These are phyloP conservation scores for Suillus placidus DNA, from an alignment of 768 basidiomycete species.

Conservation along the genomic window DNA sequence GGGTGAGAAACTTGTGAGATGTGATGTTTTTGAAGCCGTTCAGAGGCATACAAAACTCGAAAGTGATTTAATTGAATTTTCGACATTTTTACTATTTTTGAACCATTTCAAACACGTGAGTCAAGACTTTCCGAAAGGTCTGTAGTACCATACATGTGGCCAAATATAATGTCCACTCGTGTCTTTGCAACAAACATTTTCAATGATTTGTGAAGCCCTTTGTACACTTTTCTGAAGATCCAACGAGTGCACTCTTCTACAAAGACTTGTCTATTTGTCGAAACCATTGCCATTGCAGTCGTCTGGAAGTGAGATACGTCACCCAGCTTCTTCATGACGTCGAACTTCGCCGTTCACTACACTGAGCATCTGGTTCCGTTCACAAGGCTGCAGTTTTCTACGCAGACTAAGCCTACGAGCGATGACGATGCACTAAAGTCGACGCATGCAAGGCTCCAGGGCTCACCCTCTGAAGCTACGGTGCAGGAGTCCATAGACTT, in stretches of 20 bases:
- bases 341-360: conserved; percentile 31
- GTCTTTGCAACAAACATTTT: not conserved
- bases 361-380: conserved; percentile 26
- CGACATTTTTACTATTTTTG: too few relatives aligned
- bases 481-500: conserved; percentile 20
- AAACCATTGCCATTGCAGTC: not conserved
- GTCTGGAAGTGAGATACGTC: not conserved
- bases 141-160: too few relatives aligned
- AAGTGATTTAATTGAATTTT: too few relatives aligned
- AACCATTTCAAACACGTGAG: too few relatives aligned
- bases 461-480: conserved; percentile 22
- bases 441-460: conserved; percentile 24
- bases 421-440: conserved; percentile 17
- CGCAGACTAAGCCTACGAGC: conserved; percentile 11
- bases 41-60: too few relatives aligned
- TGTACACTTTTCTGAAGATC: not conserved
- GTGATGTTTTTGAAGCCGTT: too few relatives aligned
- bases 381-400: conserved; percentile 14
- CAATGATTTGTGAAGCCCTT: not conserved
- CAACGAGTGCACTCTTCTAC: not conserved
- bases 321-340: conserved; percentile 13
- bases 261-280: not conserved
- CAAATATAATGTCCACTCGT: not conserved
- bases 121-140: too few relatives aligned
- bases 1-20: too few relatives aligned